Base-by-base conservation (phyloP, 345 rosid species). In the Syzygium aromaticum region DNA sequence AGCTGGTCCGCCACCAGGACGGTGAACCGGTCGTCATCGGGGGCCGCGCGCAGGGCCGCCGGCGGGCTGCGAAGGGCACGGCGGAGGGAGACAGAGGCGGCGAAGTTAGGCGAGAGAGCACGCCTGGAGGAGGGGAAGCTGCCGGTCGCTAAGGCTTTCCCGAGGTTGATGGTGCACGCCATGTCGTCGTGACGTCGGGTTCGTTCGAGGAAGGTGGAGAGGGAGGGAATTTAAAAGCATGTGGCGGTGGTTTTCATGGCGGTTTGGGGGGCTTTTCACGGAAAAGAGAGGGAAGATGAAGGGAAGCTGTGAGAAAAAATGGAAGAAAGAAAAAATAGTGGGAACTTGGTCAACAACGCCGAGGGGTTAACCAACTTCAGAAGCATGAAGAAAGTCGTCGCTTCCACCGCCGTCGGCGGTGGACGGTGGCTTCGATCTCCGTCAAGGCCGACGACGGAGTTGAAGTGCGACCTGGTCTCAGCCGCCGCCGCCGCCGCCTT, bases 1-100 rank as follows among this genome's bases (percentile, higher is more conserved):
- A 96, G 96, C 91, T 96, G 94, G 90, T 96, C 98, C 22, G 98
- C 96, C 8, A 96, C 96, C 56, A 95, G 94, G 64, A 95, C 93
- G 30, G 98, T 95, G 84, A 97, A 97, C 77, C 93, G 95, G 59
- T 92, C 92, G 77, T 84, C 92, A 38, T 73, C 49, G 80, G 80
- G 21, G 27, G 80, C 11, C 4, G 49, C 80, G 14, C 80, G 49
- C 80, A 73, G 80, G 80, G 49, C 49, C 49, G 14, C 49, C 49
- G 25, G 49, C 12, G 27, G 63, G 90, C 52, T 27, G 91, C 88
- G 54, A 89, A 51, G 49, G 85, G 84, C 52, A 43, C 54, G 73
- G 43, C 9, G 38, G 67, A 46, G 92, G 90, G 27, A 38, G 27
- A 38, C 80, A 5, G 80, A 7, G 88, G 87, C 1, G 90, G 87